These are phyloP conservation scores for Metschnikowia cubensis DNA, from an alignment of 805 yeast genomes.

Conservation along the genomic window DNA sequence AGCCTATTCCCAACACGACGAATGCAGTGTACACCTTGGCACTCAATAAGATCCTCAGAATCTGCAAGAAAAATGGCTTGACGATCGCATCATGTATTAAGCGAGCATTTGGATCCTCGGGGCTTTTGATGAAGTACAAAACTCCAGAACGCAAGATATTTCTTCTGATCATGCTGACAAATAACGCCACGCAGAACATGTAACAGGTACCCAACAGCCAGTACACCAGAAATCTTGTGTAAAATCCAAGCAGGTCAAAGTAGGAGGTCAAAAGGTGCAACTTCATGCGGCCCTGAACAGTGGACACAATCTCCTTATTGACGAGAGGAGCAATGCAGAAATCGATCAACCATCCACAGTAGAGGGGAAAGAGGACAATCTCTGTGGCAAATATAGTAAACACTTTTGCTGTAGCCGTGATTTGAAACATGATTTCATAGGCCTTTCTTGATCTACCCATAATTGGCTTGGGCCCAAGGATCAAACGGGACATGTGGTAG, in stretches of 20 bases:
- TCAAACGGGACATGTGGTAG: slow-evolving; percentile 27
- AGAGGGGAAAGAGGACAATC: slow-evolving; percentile 77
- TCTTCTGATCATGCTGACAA: slow-evolving; percentile 76
- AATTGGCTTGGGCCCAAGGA: slow-evolving; percentile 40
- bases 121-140: slow-evolving; percentile 84
- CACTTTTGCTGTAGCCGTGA: slow-evolving; percentile 67
- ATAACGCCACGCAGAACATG: slow-evolving; percentile 84
- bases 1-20: slow-evolving; percentile 72
- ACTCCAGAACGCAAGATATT: slow-evolving; percentile 82
- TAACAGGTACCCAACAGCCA: slow-evolving; percentile 80
- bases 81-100: slow-evolving; percentile 83
- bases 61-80: slow-evolving; percentile 67
- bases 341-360: slow-evolving; percentile 78
- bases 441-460: slow-evolving; percentile 47
- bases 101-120: slow-evolving; percentile 88
- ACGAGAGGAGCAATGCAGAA: slow-evolving; percentile 62
- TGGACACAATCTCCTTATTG: slow-evolving; percentile 1
- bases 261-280: slow-evolving; percentile 21
- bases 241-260: not conserved
- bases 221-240: slow-evolving; percentile 21
- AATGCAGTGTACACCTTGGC: slow-evolving; percentile 71
- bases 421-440: slow-evolving; percentile 51
- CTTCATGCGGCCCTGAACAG: slow-evolving; percentile 2
- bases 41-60: slow-evolving; percentile 68
- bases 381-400: slow-evolving; percentile 73